Base-by-base conservation (phyloP, 495 filamentous ascomycete species). In the Thermothielavioides terrestris region DNA sequence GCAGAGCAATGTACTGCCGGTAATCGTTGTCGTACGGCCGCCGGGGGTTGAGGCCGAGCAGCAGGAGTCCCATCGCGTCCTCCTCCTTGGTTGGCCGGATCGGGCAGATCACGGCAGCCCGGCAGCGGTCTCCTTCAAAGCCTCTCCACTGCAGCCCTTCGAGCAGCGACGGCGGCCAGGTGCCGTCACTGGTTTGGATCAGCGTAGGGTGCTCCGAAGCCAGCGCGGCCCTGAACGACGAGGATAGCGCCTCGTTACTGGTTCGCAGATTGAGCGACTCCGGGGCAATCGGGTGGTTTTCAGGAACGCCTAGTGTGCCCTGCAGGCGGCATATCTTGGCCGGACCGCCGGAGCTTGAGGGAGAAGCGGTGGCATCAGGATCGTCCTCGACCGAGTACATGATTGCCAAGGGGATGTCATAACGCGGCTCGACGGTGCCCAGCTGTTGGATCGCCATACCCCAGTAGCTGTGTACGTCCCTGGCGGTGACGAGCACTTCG, bases 1-100 rank as follows among this genome's bases (percentile, higher is more conserved):
- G 64, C 10, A 85, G 67, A 44, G 80, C 76, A 11, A 84, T 69
- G 54, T 78, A 84, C 14, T 83, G 70, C 26, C 70, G 73, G 45
- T 85, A 85, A 57, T 84, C 81, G 58, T 83, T 79, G 61, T 85
- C 81, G 55, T 80, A 83, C 0, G 80, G 81, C 38, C 80, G 67
- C 26, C 81, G 61, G 22, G 81, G 79, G 61, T 84, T 84, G 8
- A 82, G 59, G 18, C 81, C 81, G 41, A 84, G 66, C 5, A 83
- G 66, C 20, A 84, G 62, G 35, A 83, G 74, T 0, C 81, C 81
- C 41, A 83, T 66, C 2, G 62, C 65, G 1, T 68, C 71, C 20
- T 75, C 69, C 9, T 74, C 75, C 26, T 73, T 81, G 6, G 79
- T 81, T 1, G 80, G 75, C 49, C 80, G 77, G 15, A 84, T 77